phyloP scores from a whole-genome alignment of 2,329 filamentous ascomycete genomes.

The Colletotrichum scovillei region DNA sequence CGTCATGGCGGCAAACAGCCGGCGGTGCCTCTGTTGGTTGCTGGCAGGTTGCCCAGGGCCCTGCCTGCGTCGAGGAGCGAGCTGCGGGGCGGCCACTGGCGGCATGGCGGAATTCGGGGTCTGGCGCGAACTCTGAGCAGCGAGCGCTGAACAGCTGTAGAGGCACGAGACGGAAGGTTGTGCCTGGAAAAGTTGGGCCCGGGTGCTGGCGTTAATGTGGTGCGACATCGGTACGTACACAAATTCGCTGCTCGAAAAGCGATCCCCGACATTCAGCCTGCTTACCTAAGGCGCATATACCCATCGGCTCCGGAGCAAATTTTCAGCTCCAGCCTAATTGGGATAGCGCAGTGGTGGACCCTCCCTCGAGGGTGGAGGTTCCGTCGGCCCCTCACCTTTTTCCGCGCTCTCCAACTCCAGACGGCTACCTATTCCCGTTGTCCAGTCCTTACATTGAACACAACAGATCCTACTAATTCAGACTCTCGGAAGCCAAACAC shows the following conservation, averaged over 20 bases:
- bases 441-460: not conserved
- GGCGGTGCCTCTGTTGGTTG: conserved; percentile 28
- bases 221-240: conserved; percentile 17
- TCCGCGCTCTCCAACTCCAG: not conserved
- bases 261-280: not conserved
- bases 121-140: not conserved
- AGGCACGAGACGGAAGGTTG: not conserved
- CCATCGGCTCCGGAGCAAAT: not conserved
- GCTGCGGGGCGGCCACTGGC: conserved; percentile 25
- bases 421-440: not conserved
- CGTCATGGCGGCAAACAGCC: conserved; percentile 25
- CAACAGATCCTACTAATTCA: not conserved
- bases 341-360: not conserved
- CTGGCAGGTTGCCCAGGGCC: conserved; percentile 27
- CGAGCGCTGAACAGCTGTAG: not conserved
- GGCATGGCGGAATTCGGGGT: conserved; percentile 31
- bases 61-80: conserved; percentile 16
- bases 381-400: conserved; percentile 5
- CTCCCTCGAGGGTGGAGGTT: not conserved
- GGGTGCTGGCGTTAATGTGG: conserved; percentile 6
- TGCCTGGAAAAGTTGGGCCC: not conserved
- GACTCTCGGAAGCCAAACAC: not conserved
- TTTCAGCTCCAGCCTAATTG: conserved; percentile 10
- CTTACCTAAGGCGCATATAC: not conserved
- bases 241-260: no score